phyloP scores from a whole-genome alignment of 495 filamentous ascomycete species.

The Penicillium canariense region DNA sequence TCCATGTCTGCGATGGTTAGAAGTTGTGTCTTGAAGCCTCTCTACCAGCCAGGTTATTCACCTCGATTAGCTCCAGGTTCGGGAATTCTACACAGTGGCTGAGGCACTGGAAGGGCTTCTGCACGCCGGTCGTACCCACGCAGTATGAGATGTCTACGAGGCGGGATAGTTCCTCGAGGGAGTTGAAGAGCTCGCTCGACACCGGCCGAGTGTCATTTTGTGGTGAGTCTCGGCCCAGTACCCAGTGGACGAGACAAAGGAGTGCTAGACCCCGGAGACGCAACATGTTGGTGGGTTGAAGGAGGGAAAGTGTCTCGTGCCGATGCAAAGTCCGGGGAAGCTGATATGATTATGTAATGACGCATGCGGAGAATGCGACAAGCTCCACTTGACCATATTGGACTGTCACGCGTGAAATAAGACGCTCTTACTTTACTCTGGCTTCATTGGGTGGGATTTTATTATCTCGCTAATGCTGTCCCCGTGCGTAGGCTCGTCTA shows the following conservation, averaged over 20 bases:
- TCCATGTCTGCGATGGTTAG: slow-evolving; percentile 62
- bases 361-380: slow-evolving; percentile 9
- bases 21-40: neutral
- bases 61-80: slow-evolving; percentile 69
- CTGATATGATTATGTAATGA: neutral
- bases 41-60: slow-evolving; percentile 24
- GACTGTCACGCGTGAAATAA: no score
- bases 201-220: slow-evolving; percentile 34
- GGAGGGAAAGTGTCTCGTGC: neutral
- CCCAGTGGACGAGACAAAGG: slow-evolving; percentile 1
- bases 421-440: no score
- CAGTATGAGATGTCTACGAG: slow-evolving; percentile 96
- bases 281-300: slow-evolving; percentile 7
- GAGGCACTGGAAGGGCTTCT: slow-evolving; percentile 77
- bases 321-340: slow-evolving; percentile 21
- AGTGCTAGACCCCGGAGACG: neutral
- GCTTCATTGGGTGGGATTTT: no score
- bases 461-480: no score
- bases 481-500: no score
- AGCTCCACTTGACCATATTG: no score
- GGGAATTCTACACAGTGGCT: slow-evolving; percentile 82
- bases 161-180: slow-evolving; percentile 80
- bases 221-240: neutral
- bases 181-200: slow-evolving; percentile 66
- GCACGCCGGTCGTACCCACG: slow-evolving; percentile 79